A percentile compares a stretch with the other conserved stretches of the same genome.
Conservation (phyloP, 2,329 filamentous ascomycete species). For the Cordyceps cateniannulata region DNA sequence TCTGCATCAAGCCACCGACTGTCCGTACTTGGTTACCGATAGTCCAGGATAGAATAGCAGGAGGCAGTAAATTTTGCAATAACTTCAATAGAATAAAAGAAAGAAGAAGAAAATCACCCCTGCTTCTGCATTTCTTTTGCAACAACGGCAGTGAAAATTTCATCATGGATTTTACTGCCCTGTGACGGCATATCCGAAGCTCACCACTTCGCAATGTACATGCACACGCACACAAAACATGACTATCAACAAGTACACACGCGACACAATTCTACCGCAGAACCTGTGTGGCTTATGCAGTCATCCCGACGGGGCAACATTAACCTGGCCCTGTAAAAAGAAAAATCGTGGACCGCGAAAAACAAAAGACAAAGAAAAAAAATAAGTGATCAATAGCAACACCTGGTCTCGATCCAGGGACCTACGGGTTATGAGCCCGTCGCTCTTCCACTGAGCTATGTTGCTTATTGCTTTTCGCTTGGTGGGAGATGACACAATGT, state of each 20-base stretch:
- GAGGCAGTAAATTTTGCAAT: too few relatives aligned
- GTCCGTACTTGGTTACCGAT: background rate
- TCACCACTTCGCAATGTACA: background rate
- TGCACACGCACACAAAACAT: background rate
- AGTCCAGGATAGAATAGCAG: background rate
- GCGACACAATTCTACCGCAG: background rate
- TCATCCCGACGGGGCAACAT: background rate
- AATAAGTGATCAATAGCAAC: constrained; percentile 2
- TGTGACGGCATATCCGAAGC: background rate
- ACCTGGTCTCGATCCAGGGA: constrained; percentile 14
- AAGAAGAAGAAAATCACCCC: too few relatives aligned
- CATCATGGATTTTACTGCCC: background rate
- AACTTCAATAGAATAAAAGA: background rate
- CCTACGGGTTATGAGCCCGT: constrained; percentile 13
- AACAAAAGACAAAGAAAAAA: background rate
- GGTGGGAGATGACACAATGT: background rate
- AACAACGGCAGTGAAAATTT: background rate
- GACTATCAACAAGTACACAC: background rate
- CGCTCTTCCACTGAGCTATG: constrained; percentile 15
- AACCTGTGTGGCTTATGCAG: too few relatives aligned
- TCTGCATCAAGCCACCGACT: constrained; percentile 5
- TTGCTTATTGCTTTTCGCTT: constrained; percentile 6
- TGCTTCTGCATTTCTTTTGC: too few relatives aligned
- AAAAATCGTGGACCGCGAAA: background rate
- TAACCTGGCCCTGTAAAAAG: background rate